Evolutionary conservation across 2,329 filamentous ascomycete genomes (phyloP).

Genomic region (Colletotrichum acutatum): DNA sequence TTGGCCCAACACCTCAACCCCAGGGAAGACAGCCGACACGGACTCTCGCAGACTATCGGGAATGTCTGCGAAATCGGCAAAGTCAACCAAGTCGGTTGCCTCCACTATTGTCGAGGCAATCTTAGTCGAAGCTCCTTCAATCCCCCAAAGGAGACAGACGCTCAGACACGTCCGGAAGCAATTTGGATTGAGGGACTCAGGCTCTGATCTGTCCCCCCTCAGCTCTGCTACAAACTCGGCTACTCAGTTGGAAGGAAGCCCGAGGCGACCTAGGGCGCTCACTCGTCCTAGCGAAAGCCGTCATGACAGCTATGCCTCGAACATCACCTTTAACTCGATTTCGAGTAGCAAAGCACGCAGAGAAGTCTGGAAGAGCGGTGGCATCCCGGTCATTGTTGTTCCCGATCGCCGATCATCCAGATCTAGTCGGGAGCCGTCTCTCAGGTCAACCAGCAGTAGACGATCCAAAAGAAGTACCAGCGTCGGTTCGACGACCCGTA

Average conservation of each 20-base stretch:
- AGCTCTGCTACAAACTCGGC: conserved; percentile 55
- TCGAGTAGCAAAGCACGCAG: conserved; percentile 66
- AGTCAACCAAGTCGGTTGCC: conserved; percentile 63
- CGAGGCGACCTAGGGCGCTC: conserved; percentile 43
- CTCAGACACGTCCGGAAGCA: conserved; percentile 72
- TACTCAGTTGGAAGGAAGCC: conserved; percentile 44
- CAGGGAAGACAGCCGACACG: conserved; percentile 52
- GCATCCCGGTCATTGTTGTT: conserved; percentile 71
- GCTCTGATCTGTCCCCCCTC: conserved; percentile 52
- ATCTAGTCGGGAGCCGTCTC: conserved; percentile 62
- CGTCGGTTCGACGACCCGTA: conserved; percentile 57
- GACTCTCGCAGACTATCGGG: conserved; percentile 62
- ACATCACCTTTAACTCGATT: conserved; percentile 58
- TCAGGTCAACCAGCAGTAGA: conserved; percentile 71
- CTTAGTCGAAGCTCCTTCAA: conserved; percentile 60
- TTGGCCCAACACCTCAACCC: conserved; percentile 46
- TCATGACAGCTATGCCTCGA: conserved; percentile 62
- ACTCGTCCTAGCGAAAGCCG: conserved; percentile 44
- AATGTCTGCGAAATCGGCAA: conserved; percentile 65
- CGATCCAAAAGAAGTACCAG: conserved; percentile 65
- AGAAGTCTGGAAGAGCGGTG: conserved; percentile 68
- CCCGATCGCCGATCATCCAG: conserved; percentile 68
- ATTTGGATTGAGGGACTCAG: conserved; percentile 59
- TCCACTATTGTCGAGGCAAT: conserved; percentile 70
- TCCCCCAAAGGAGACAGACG: conserved; percentile 60